Evolutionary conservation across 148 eudicot species (phyloP), one percentile per base, ranked within the genome.

Genomic region (Amaranthus palmeri): DNA sequence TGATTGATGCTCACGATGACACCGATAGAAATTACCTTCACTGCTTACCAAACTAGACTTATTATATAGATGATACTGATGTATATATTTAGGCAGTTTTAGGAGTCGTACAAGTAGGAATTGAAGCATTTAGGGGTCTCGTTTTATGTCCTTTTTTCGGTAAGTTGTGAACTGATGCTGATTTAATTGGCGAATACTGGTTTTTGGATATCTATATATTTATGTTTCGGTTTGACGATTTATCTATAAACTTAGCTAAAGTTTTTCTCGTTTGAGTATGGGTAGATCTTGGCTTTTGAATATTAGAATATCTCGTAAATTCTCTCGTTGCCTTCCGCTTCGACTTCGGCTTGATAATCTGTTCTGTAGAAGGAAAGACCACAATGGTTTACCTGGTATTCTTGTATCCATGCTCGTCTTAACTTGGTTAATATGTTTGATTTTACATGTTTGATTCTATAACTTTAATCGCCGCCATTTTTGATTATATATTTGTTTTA

Each of bases 91-190:
- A 69, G 70, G 64, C 61, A 10, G 54, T 15, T 48, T 72, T 77
- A 72, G 68, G 61, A 45, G 48, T 17, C 60, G 76, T 72, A 71
- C 69, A 76, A 70, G 36, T 70, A 70, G 58, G 61, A 66, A 57
- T 63, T 40, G 69, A 63, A 76, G 79, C 54, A 54, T 41, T 41
- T 46, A 63, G 68, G 13, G 57, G 18, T 42, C 17, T 49, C 3
- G 43, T n/a, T 71, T 12, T 58, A 47, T 8, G 10, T 48, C 12
- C 55, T 47, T 58, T 36, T 36, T n/a, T n/a, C 18, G 11, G 10
- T 10, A 13, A 12, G 25, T 71, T 56, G 3, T 43, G 49, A 36
- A 70, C 17, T 15, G 50, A 41, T 36, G 11, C 42, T 17, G 25
- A 57, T 25, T 25, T 45, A 12, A 49, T 13, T 48, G 59, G 74